These are phyloP conservation scores for Tuber microsphaerosporum DNA, from an alignment of 495 filamentous ascomycete species.

Conservation along the genomic window DNA sequence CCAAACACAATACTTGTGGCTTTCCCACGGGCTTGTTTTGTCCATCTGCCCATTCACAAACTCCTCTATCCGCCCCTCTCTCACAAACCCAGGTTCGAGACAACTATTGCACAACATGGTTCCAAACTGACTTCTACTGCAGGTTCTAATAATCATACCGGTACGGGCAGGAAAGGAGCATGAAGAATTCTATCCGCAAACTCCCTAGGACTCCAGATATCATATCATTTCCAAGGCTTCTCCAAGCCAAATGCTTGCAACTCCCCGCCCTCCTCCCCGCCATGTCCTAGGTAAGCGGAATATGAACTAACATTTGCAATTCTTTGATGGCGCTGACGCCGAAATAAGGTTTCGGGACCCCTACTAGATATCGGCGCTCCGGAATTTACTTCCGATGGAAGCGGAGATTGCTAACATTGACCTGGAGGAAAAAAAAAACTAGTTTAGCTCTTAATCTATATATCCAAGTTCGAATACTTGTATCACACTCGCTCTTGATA, in stretches of 20 bases:
- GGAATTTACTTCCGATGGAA: not conserved
- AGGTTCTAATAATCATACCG: not conserved
- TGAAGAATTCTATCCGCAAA: not conserved
- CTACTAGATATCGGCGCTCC: not conserved
- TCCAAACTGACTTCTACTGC: not conserved
- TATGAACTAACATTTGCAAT: not conserved
- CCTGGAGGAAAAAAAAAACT: not conserved
- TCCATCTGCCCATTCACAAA: not conserved
- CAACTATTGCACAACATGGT: not conserved
- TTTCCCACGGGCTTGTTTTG: not conserved
- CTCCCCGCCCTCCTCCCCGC: not conserved
- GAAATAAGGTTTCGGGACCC: not conserved
- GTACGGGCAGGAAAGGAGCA: too few species aligned
- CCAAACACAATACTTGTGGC: not conserved
- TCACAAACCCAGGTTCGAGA: not conserved
- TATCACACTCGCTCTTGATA: not conserved
- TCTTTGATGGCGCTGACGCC: not conserved
- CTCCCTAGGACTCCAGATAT: not conserved
- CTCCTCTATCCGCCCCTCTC: not conserved
- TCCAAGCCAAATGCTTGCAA: not conserved
- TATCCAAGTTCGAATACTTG: not conserved
- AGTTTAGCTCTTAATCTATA: not conserved
- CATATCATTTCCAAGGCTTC: not conserved
- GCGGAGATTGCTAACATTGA: not conserved
- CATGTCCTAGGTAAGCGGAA: not conserved